A percentile compares a stretch with the other conserved stretches of the same genome.
Conservation (phyloP, 2,329 filamentous ascomycete genomes). For the Aureobasidium leucospermi region DNA sequence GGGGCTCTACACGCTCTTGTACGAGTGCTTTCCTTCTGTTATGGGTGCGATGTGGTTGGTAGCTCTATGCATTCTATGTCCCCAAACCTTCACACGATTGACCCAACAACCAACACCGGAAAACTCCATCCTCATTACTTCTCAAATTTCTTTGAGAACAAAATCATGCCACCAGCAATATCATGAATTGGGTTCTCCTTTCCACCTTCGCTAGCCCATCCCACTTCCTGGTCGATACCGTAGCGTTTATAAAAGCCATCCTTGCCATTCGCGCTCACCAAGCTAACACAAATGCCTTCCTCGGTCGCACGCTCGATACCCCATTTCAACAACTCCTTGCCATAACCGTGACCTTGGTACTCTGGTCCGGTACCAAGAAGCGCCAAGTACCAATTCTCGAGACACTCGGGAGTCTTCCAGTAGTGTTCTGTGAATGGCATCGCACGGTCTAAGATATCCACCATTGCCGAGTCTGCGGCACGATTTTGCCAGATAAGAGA, state of each 20-base stretch:
- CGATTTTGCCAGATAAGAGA: slow-evolving; percentile 20
- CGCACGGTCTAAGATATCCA: slow-evolving; percentile 15
- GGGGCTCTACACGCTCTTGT: too few relatives aligned
- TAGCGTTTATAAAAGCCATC: slow-evolving; percentile 22
- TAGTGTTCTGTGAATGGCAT: slow-evolving; percentile 20
- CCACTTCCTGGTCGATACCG: slow-evolving; percentile 5
- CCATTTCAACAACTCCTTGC: slow-evolving; percentile 22
- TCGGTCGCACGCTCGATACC: slow-evolving; percentile 23
- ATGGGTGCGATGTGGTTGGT: too few relatives aligned
- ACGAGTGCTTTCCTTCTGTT: too few relatives aligned
- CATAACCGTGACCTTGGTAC: slow-evolving; percentile 20
- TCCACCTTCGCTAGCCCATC: slow-evolving; percentile 12
- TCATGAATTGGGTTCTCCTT: slow-evolving; percentile 12
- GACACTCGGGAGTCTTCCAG: slow-evolving; percentile 20
- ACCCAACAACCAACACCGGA: too few relatives aligned
- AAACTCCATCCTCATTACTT: neutral
- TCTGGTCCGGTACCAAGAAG: slow-evolving; percentile 21
- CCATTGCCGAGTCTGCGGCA: slow-evolving; percentile 18
- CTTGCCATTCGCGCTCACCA: slow-evolving; percentile 20
- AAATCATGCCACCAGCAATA: slow-evolving; percentile 13
- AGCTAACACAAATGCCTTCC: slow-evolving; percentile 46
- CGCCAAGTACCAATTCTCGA: slow-evolving; percentile 23
- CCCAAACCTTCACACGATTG: too few relatives aligned
- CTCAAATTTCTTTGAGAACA: slow-evolving; percentile 9
- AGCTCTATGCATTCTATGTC: too few relatives aligned